phyloP scores from a whole-genome alignment of 2,329 filamentous ascomycete species.

The Trichoderma simmonsii region DNA sequence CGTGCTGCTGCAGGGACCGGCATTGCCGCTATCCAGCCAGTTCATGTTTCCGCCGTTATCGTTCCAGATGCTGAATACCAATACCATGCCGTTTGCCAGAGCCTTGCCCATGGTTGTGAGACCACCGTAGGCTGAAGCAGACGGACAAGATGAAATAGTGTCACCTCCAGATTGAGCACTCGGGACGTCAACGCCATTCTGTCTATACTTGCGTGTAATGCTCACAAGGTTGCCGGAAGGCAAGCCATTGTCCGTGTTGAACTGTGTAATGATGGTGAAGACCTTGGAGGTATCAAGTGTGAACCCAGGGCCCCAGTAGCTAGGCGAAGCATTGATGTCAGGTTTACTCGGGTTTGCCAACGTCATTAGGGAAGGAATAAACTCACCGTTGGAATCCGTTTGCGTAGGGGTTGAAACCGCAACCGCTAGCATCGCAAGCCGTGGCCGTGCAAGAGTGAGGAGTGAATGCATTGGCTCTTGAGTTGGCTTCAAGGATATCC shows the following conservation, averaged over 20 bases:
- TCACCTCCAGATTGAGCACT: slow-evolving; percentile 27
- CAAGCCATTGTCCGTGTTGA: slow-evolving; percentile 35
- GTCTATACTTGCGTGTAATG: slow-evolving; percentile 46
- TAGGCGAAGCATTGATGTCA: neutral
- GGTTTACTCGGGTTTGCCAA: neutral
- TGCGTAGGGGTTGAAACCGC: slow-evolving; percentile 43
- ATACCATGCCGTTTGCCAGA: slow-evolving; percentile 47
- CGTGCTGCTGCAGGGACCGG: slow-evolving; percentile 52
- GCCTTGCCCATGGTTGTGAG: slow-evolving; percentile 45
- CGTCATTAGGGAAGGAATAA: neutral
- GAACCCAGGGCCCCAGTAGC: slow-evolving; percentile 34
- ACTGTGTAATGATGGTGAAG: slow-evolving; percentile 51
- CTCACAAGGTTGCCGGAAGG: slow-evolving; percentile 43
- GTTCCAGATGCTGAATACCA: slow-evolving; percentile 54
- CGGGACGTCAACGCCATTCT: slow-evolving; percentile 29
- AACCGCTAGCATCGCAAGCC: slow-evolving; percentile 45
- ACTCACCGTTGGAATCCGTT: slow-evolving; percentile 23
- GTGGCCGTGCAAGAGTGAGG: slow-evolving; percentile 47
- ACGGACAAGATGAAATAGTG: slow-evolving; percentile 35
- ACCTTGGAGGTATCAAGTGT: slow-evolving; percentile 37
- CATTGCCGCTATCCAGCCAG: slow-evolving; percentile 48
- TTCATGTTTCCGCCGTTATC: slow-evolving; percentile 50
- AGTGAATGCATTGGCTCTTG: slow-evolving; percentile 41
- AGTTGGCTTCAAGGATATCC: slow-evolving; percentile 56
- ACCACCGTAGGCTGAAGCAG: slow-evolving; percentile 39